Conservation (phyloP, 1,284 basidiomycete genomes). For the Kwoniella shivajii region DNA sequence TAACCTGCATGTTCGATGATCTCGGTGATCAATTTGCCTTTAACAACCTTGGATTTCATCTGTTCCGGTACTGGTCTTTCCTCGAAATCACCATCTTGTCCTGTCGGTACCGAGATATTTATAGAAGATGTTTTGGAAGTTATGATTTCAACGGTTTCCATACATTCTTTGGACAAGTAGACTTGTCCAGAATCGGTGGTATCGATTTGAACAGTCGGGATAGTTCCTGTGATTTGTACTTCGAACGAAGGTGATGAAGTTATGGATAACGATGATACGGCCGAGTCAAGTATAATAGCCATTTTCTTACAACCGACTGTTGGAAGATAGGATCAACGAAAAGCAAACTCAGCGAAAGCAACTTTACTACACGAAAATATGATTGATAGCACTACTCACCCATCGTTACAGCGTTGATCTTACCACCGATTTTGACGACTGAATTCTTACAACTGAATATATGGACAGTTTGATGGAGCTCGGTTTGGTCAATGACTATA, state of each 20-base stretch:
- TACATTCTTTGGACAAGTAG: constrained; percentile 82
- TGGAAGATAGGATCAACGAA: too few relatives aligned
- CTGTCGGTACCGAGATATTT: constrained; percentile 85
- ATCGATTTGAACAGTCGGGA: constrained; percentile 92
- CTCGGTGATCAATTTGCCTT: constrained; percentile 83
- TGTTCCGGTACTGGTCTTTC: constrained; percentile 95
- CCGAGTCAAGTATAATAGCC: constrained; percentile 83
- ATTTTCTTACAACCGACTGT: constrained; percentile 93
- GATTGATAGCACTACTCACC: constrained; percentile 68
- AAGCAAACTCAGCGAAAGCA: too few relatives aligned
- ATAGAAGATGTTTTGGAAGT: constrained; percentile 94
- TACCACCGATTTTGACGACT: constrained; percentile 86
- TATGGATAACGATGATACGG: constrained; percentile 84
- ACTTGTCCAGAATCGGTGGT: constrained; percentile 94
- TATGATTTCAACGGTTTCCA: constrained; percentile 77
- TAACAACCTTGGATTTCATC: constrained; percentile 79
- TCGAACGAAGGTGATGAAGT: constrained; percentile 92
- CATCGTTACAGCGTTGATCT: constrained; percentile 91
- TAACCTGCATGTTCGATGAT: constrained; percentile 87
- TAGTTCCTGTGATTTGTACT: constrained; percentile 84
- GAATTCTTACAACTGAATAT: constrained; percentile 89
- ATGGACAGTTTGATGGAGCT: constrained; percentile 84
- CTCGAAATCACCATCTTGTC: constrained; percentile 82
- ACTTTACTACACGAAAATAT: too few relatives aligned
- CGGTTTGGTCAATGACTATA: constrained; percentile 75